These are phyloP conservation scores for Lentinula boryana DNA, from an alignment of 768 basidiomycete species.

Conservation along the genomic window DNA sequence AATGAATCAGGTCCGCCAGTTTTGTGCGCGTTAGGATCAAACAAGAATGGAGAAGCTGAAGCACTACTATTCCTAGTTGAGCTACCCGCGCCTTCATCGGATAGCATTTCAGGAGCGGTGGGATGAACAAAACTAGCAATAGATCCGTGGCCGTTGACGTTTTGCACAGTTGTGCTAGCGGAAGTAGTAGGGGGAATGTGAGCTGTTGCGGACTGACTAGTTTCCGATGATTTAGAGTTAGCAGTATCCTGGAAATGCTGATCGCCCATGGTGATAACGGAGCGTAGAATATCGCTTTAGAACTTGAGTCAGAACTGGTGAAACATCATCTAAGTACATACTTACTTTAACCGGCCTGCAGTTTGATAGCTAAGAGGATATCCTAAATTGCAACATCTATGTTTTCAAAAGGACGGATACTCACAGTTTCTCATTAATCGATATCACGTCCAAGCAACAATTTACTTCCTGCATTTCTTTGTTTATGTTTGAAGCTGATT, in stretches of 20 bases:
- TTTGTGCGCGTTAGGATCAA: neutral
- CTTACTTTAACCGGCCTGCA: conserved; percentile 1
- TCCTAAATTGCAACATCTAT: neutral
- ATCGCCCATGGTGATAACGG: neutral
- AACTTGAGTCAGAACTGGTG: neutral
- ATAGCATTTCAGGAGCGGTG: neutral
- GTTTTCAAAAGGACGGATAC: neutral
- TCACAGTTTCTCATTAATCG: neutral
- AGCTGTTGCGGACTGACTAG: too few species aligned
- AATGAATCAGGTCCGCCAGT: neutral
- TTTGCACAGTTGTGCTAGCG: neutral
- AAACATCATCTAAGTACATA: neutral
- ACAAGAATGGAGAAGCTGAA: neutral
- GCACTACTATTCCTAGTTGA: neutral
- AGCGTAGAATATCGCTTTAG: neutral
- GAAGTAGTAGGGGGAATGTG: neutral
- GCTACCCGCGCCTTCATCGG: neutral
- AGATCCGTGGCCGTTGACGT: neutral
- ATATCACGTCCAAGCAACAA: neutral
- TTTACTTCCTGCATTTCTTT: neutral
- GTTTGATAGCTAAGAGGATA: neutral
- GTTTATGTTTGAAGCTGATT: neutral
- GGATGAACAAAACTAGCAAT: neutral
- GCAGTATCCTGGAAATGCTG: neutral
- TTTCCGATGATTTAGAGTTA: too few species aligned